Conservation (phyloP, 2,329 filamentous ascomycete genomes). For the Trichophyton verrucosum region DNA sequence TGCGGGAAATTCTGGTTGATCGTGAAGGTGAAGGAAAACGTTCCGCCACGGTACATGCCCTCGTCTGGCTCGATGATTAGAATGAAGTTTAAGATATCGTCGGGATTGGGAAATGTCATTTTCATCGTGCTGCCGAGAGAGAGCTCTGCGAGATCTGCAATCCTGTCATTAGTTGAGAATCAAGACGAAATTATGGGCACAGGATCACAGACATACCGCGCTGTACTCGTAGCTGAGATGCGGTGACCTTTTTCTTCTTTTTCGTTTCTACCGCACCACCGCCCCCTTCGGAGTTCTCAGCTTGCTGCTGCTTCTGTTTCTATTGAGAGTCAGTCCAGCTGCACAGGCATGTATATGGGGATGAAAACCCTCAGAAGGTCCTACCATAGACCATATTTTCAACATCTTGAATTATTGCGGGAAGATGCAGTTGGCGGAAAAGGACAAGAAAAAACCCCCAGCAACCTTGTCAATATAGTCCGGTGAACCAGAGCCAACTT, state of each 20-base stretch:
- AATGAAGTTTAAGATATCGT: conserved; percentile 45
- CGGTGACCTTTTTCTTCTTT: conserved; percentile 98
- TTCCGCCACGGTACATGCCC: conserved; percentile 73
- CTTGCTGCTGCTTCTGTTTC: conserved; percentile 83
- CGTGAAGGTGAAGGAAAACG: conserved; percentile 79
- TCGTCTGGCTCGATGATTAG: conserved; percentile 40
- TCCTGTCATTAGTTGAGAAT: neutral
- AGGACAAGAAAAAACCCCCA: neutral
- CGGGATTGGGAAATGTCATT: conserved; percentile 44
- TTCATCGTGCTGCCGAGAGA: conserved; percentile 45
- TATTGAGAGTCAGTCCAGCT: conserved; percentile 17
- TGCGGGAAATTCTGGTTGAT: conserved; percentile 95
- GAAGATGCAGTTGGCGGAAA: neutral
- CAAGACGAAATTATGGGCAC: neutral
- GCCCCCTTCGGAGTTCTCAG: conserved; percentile 78
- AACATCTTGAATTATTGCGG: conserved; percentile 53
- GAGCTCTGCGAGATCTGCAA: conserved; percentile 36
- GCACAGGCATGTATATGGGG: conserved; percentile 1
- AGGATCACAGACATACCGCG: conserved; percentile 52
- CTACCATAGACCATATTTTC: conserved; percentile 99
- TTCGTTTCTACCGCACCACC: conserved; percentile 44
- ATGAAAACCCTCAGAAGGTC: conserved; percentile 16
- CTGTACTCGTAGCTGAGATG: conserved; percentile 87
- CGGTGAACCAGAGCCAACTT: neutral
- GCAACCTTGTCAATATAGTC: neutral